Conservation (phyloP, 1,139 yeast genomes). For the Blastobotrys petasosporus region DNA sequence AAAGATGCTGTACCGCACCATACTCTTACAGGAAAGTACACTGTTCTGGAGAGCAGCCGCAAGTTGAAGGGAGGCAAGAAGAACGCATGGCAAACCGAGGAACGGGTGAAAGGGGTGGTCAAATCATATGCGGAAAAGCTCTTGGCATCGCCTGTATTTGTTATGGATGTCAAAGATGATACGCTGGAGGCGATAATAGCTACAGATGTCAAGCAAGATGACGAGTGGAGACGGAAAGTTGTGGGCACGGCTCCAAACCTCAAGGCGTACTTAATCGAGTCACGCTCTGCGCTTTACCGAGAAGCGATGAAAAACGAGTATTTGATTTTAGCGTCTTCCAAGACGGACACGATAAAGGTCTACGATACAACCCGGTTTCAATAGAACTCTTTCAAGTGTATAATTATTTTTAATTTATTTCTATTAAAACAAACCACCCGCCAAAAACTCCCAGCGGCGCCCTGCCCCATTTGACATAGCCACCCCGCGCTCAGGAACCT, state of each 20-base stretch:
- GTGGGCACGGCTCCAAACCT: slow-evolving; percentile 70
- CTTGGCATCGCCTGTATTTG: slow-evolving; percentile 56
- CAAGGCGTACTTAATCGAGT: slow-evolving; percentile 63
- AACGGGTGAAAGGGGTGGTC: slow-evolving; percentile 60
- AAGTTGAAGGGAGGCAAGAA: slow-evolving; percentile 59
- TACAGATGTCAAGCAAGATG: slow-evolving; percentile 69
- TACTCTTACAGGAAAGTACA: no score
- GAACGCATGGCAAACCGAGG: slow-evolving; percentile 76
- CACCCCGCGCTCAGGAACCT: not conserved
- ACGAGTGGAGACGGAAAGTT: slow-evolving; percentile 81
- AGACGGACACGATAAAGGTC: slow-evolving; percentile 63
- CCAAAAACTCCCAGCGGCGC: no score
- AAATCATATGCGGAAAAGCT: slow-evolving; percentile 49
- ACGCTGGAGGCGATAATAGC: slow-evolving; percentile 74
- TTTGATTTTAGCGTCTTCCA: slow-evolving; percentile 69
- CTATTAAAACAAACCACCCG: no score
- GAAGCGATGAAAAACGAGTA: slow-evolving; percentile 68
- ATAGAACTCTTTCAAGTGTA: no score
- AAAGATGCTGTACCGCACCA: no score
- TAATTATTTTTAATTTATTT: not conserved
- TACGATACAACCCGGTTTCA: slow-evolving; percentile 40
- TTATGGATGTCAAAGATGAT: slow-evolving; percentile 75
- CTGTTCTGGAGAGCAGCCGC: slow-evolving; percentile 46
- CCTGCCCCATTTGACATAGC: no score
- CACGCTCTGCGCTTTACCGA: slow-evolving; percentile 58